Conservation (phyloP, 169 alveolate species). For the Plasmodium sp. region DNA sequence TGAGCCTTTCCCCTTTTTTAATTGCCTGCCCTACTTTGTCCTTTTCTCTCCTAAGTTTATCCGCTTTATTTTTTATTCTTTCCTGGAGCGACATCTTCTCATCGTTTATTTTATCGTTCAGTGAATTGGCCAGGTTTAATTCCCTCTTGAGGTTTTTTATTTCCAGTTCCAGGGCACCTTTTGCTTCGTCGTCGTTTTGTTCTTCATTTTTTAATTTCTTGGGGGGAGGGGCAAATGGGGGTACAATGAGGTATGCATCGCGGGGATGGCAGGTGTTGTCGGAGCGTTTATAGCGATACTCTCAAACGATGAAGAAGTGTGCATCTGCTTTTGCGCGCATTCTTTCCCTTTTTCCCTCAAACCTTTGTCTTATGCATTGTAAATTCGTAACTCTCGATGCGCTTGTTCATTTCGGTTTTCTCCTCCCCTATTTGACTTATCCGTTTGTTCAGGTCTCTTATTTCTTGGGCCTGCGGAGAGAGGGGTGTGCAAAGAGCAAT, state of each 20-base stretch:
- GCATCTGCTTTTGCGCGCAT: not conserved
- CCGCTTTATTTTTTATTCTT: not conserved
- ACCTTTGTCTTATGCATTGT: constrained; percentile 33
- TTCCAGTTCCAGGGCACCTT: constrained; percentile 17
- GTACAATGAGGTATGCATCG: not conserved
- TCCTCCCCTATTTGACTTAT: constrained; percentile 26
- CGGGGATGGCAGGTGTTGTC: not conserved
- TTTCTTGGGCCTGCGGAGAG: constrained; percentile 46
- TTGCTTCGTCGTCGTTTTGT: not conserved
- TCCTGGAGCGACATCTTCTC: constrained; percentile 29
- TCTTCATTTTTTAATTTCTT: constrained; percentile 43
- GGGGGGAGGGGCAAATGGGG: not conserved
- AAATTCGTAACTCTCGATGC: constrained; percentile 55
- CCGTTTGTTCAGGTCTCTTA: constrained; percentile 57
- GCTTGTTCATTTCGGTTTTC: constrained; percentile 57
- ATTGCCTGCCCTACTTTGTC: constrained; percentile 8
- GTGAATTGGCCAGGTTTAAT: constrained; percentile 24
- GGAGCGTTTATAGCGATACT: not conserved
- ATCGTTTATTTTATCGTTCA: constrained; percentile 46
- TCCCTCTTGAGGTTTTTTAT: constrained; percentile 41
- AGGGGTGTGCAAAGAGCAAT: not conserved
- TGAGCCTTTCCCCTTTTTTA: not conserved
- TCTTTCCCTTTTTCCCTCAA: not conserved
- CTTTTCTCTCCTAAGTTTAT: constrained; percentile 8
- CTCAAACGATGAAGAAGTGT: not conserved